phyloP scores from a whole-genome alignment of 805 yeast species.

The Metschnikowia similis region DNA sequence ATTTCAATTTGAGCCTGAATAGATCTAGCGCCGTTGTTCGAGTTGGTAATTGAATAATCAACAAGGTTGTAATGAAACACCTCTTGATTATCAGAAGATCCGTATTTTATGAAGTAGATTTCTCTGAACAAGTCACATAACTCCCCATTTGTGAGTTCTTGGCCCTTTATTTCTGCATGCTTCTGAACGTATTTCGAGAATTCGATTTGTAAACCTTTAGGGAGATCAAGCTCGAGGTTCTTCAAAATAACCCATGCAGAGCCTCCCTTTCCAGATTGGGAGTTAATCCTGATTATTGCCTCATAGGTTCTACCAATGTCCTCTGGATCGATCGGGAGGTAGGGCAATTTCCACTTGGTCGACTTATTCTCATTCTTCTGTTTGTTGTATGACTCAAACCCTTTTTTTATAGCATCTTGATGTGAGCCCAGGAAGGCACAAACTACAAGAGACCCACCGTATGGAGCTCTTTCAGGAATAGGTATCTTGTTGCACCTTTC shows the following conservation, averaged over 20 bases:
- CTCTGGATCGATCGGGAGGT: conserved; percentile 78
- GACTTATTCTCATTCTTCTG: conserved; percentile 32
- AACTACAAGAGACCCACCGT: conserved; percentile 78
- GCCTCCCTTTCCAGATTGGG: conserved; percentile 87
- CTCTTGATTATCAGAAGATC: conserved; percentile 18
- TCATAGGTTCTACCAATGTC: conserved; percentile 88
- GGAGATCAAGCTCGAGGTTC: conserved; percentile 72
- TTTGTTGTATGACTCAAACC: conserved; percentile 51
- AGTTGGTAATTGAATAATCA: conserved; percentile 45
- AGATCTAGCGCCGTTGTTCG: conserved; percentile 33
- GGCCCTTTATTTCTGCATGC: conserved; percentile 65
- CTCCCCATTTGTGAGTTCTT: conserved; percentile 64
- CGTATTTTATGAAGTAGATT: conserved; percentile 47
- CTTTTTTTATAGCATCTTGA: conserved; percentile 85
- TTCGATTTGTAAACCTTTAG: conserved; percentile 74
- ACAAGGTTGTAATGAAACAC: conserved; percentile 32
- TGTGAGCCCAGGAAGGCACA: conserved; percentile 86
- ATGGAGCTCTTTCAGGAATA: conserved; percentile 74
- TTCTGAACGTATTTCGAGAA: conserved; percentile 68
- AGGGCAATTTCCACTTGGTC: conserved; percentile 67
- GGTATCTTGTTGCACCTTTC: conserved; percentile 81
- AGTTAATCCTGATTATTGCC: conserved; percentile 85
- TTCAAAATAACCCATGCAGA: conserved; percentile 83
- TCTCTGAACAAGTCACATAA: conserved; percentile 60
- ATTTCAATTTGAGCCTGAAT: conserved; percentile 49